phyloP scores from a whole-genome alignment of 139 green algal species.

The Edaphochlamys debaryana region DNA sequence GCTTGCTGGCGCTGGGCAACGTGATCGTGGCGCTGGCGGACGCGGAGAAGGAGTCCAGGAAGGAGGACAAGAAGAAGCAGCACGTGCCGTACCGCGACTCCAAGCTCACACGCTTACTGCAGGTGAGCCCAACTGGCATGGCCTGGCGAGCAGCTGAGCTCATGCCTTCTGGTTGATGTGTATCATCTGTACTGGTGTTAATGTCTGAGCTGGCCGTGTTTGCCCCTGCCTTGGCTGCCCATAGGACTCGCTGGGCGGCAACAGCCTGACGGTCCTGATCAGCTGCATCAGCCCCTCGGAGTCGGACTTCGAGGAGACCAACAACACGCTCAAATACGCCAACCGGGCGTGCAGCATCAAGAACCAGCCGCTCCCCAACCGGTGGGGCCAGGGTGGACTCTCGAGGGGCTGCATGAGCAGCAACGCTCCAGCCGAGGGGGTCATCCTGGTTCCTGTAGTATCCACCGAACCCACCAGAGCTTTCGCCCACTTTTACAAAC shows the following conservation, averaged over 20 bases:
- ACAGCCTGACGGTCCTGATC: constrained; percentile 75
- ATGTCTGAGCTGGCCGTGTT: too few relatives aligned
- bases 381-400: not conserved
- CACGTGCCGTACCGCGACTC: constrained; percentile 71
- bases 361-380: constrained; percentile 70
- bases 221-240: too few relatives aligned
- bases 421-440: too few relatives aligned
- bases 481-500: too few relatives aligned
- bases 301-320: constrained; percentile 80
- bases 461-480: too few relatives aligned
- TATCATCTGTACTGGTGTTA: too few relatives aligned
- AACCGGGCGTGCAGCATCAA: constrained; percentile 71
- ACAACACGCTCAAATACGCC: constrained; percentile 77
- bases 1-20: constrained; percentile 77
- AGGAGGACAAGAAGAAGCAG: constrained; percentile 45
- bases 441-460: too few relatives aligned
- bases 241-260: constrained; percentile 82
- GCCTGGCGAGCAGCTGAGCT: too few relatives aligned
- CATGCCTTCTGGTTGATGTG: too few relatives aligned
- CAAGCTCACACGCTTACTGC: constrained; percentile 78
- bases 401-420: not conserved
- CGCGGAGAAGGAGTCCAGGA: constrained; percentile 7
- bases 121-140: constrained; percentile 4
- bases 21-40: constrained; percentile 70
- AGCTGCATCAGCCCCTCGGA: constrained; percentile 71